Evolutionary conservation across 2,329 filamentous ascomycete genomes (phyloP).

Genomic region (Triangularia verruculosa): DNA sequence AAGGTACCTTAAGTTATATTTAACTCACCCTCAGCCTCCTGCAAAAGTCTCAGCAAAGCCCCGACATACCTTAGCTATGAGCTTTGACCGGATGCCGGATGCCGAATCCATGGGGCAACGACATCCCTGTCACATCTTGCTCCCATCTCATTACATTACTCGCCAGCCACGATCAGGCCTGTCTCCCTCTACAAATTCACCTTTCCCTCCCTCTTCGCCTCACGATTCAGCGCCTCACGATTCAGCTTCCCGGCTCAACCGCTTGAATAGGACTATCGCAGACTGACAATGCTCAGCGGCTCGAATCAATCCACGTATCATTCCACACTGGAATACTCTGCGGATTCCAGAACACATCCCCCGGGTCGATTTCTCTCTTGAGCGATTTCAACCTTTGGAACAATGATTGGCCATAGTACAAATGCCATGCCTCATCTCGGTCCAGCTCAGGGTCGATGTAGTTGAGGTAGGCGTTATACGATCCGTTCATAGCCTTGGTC

Average conservation of each 20-base stretch:
- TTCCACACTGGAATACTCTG: constrained; percentile 26
- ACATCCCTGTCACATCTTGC: not conserved
- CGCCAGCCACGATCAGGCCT: not conserved
- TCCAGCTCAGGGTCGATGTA: constrained; percentile 32
- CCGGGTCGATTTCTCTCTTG: constrained; percentile 37
- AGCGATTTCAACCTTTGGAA: constrained; percentile 31
- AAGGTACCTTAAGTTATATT: no score
- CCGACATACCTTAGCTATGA: no score
- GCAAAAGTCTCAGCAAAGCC: no score
- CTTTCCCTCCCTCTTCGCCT: not conserved
- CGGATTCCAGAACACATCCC: constrained; percentile 29
- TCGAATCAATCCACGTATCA: not conserved
- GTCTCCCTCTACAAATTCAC: not conserved
- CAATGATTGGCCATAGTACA: constrained; percentile 30
- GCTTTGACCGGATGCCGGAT: not conserved
- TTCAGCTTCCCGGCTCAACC: not conserved
- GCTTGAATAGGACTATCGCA: not conserved
- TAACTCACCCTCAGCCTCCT: no score
- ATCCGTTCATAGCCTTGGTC: constrained; percentile 19
- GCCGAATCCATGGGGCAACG: not conserved
- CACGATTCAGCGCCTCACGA: not conserved
- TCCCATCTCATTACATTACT: not conserved
- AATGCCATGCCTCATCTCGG: constrained; percentile 25
- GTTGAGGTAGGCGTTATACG: constrained; percentile 32
- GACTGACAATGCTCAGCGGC: not conserved